Percentiles rank a stretch among this genome's conserved stretches.
phyloP scores from a whole-genome alignment of 768 basidiomycete genomes.

The Suillus clintonianus region DNA sequence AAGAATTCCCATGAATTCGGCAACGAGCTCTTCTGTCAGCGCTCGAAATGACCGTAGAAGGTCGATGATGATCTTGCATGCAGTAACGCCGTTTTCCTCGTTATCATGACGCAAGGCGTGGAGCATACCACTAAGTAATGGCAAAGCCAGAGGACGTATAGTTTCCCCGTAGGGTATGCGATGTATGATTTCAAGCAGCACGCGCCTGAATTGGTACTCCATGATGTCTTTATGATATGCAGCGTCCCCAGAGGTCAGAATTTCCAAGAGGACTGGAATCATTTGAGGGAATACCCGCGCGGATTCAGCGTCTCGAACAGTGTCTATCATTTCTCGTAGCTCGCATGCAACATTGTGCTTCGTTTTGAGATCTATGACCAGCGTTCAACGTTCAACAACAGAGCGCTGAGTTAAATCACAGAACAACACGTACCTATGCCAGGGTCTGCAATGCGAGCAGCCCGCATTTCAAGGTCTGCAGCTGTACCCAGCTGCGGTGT shows the following conservation, averaged over 20 bases:
- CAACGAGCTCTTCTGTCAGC: conserved; percentile 69
- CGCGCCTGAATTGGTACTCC: conserved; percentile 84
- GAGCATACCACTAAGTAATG: conserved; percentile 80
- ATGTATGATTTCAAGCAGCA: conserved; percentile 86
- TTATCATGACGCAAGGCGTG: conserved; percentile 86
- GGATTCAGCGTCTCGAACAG: conserved; percentile 73
- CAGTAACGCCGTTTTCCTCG: conserved; percentile 90
- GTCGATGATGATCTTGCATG: conserved; percentile 92
- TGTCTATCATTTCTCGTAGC: conserved; percentile 81
- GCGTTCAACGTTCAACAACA: conserved; percentile 7
- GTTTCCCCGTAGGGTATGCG: conserved; percentile 82
- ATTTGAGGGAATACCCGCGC: conserved; percentile 69
- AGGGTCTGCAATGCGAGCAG: conserved; percentile 74
- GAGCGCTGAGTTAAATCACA: background rate
- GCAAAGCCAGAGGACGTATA: conserved; percentile 64
- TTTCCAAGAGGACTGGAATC: conserved; percentile 71
- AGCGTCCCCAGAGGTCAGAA: conserved; percentile 68
- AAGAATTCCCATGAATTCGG: conserved; percentile 80
- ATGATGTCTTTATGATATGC: conserved; percentile 64
- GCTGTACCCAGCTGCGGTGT: conserved; percentile 45
- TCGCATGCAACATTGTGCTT: conserved; percentile 74
- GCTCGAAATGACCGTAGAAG: conserved; percentile 76
- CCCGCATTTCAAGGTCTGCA: conserved; percentile 69
- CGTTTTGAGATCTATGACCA: conserved; percentile 60
- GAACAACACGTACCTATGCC: conserved; percentile 53